Percentiles rank a stretch among this genome's conserved stretches.
Conservation (phyloP, 2,329 filamentous ascomycete species). For the Cordyceps militaris region DNA sequence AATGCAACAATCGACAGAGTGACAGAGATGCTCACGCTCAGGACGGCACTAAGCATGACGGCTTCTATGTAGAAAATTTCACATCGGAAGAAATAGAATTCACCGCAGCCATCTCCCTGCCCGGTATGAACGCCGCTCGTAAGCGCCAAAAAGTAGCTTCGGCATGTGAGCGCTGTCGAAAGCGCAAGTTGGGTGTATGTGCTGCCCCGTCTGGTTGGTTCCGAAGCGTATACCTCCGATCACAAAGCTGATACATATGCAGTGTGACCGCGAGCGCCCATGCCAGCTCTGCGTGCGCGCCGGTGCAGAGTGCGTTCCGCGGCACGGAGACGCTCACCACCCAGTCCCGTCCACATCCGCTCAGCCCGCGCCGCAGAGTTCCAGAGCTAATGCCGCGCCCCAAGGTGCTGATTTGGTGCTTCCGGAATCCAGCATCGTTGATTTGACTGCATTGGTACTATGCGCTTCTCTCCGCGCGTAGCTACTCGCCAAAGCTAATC, state of each 20-base stretch:
- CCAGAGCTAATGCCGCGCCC: too few relatives aligned
- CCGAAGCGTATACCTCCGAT: too few relatives aligned
- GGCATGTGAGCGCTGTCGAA: conserved; percentile 10
- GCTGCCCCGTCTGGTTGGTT: too few relatives aligned
- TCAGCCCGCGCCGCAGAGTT: too few relatives aligned
- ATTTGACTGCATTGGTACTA: conserved; percentile 6
- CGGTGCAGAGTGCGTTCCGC: conserved; percentile 9
- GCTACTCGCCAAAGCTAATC: background rate
- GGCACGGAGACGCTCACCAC: background rate
- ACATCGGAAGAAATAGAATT: too few relatives aligned
- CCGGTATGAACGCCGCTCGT: conserved; percentile 3
- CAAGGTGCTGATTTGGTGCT: background rate
- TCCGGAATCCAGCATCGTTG: conserved; percentile 12
- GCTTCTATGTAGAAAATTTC: too few relatives aligned
- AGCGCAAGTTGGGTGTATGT: conserved; percentile 10
- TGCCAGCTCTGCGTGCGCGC: conserved; percentile 12
- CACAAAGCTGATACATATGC: background rate
- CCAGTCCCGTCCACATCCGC: background rate
- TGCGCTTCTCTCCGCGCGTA: too few relatives aligned
- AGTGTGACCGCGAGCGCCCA: conserved; percentile 12
- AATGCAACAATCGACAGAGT: too few relatives aligned
- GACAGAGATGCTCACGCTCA: too few relatives aligned
- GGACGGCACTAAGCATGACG: too few relatives aligned
- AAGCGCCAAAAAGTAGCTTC: conserved; percentile 14
- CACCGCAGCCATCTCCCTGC: background rate